A percentile compares a stretch with the other conserved stretches of the same genome.
Conservation (phyloP, 2,329 filamentous ascomycete genomes). For the Cladosporium sp. region DNA sequence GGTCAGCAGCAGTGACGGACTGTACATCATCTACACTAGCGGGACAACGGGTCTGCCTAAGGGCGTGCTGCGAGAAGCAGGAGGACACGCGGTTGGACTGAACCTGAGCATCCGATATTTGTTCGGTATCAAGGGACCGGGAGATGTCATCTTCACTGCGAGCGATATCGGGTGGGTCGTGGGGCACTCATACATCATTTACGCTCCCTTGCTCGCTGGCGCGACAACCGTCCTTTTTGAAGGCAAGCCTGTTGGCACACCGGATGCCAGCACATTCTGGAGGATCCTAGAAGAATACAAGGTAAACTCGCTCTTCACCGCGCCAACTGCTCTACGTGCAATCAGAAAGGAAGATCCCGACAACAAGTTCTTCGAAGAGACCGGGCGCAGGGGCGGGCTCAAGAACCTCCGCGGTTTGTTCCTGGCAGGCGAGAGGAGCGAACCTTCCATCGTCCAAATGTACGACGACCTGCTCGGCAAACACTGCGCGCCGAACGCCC, state of each 20-base stretch:
- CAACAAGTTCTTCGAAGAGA: slow-evolving; percentile 56
- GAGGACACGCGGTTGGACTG: slow-evolving; percentile 79
- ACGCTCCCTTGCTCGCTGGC: slow-evolving; percentile 76
- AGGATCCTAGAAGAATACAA: slow-evolving; percentile 76
- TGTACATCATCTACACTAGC: slow-evolving; percentile 91
- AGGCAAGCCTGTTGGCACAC: slow-evolving; percentile 88
- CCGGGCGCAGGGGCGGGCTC: slow-evolving; percentile 65
- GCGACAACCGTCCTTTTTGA: slow-evolving; percentile 85
- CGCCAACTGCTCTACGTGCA: slow-evolving; percentile 78
- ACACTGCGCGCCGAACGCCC: slow-evolving; percentile 58
- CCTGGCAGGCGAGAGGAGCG: slow-evolving; percentile 81
- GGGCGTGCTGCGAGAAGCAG: slow-evolving; percentile 74
- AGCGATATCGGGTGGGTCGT: slow-evolving; percentile 93
- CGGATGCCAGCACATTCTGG: slow-evolving; percentile 84
- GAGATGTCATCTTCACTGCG: slow-evolving; percentile 73
- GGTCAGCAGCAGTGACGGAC: slow-evolving; percentile 66
- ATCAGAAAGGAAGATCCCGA: slow-evolving; percentile 81
- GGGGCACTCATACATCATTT: slow-evolving; percentile 80
- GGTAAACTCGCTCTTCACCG: slow-evolving; percentile 78
- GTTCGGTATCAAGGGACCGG: slow-evolving; percentile 75
- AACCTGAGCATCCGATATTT: slow-evolving; percentile 76
- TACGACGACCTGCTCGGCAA: slow-evolving; percentile 67
- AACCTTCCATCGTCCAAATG: slow-evolving; percentile 75
- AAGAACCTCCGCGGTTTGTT: slow-evolving; percentile 68
- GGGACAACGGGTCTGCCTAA: slow-evolving; percentile 78